Evolutionary conservation across 768 basidiomycete genomes (phyloP).

Genomic region (Podaxis carcinomalis): DNA sequence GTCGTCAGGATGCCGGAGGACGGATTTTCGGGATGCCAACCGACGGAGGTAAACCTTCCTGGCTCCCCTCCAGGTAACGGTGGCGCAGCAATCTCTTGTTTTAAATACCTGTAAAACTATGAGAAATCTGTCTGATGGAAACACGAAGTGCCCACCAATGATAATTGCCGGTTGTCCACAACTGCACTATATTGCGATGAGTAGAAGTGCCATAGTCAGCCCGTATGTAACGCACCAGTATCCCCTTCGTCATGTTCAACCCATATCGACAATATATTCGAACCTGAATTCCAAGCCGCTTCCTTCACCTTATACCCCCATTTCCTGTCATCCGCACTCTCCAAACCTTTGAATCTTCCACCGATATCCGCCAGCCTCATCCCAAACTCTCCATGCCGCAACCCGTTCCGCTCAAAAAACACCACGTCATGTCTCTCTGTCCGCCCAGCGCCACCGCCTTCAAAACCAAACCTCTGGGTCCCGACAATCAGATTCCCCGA

Average conservation of each 20-base stretch:
- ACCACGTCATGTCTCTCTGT: slow-evolving; percentile 79
- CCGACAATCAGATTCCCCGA: slow-evolving; percentile 81
- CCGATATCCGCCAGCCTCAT: slow-evolving; percentile 36
- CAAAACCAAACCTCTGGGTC: slow-evolving; percentile 78
- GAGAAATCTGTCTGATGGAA: background rate
- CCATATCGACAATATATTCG: slow-evolving; percentile 83
- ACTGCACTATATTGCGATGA: slow-evolving; percentile 57
- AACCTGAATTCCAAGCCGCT: slow-evolving; percentile 85
- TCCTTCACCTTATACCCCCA: slow-evolving; percentile 77
- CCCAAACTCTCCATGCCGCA: slow-evolving; percentile 86
- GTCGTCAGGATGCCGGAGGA: slow-evolving; percentile 65
- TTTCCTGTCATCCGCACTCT: slow-evolving; percentile 27
- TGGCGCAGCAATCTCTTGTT: slow-evolving; percentile 74
- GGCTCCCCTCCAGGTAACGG: slow-evolving; percentile 21
- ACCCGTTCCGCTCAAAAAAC: slow-evolving; percentile 93
- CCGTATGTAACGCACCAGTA: slow-evolving; percentile 46
- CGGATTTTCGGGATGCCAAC: slow-evolving; percentile 86
- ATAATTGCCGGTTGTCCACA: slow-evolving; percentile 94
- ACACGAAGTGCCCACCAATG: slow-evolving; percentile 58
- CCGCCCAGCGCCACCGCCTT: slow-evolving; percentile 62
- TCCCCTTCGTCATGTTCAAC: slow-evolving; percentile 66
- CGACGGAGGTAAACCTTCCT: slow-evolving; percentile 64
- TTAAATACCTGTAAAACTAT: slow-evolving; percentile 67
- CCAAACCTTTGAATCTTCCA: slow-evolving; percentile 29
- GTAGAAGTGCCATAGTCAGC: background rate